Evolutionary conservation across 352 stramenopile species (phyloP).

Genomic region (Pythium apleroticum): DNA sequence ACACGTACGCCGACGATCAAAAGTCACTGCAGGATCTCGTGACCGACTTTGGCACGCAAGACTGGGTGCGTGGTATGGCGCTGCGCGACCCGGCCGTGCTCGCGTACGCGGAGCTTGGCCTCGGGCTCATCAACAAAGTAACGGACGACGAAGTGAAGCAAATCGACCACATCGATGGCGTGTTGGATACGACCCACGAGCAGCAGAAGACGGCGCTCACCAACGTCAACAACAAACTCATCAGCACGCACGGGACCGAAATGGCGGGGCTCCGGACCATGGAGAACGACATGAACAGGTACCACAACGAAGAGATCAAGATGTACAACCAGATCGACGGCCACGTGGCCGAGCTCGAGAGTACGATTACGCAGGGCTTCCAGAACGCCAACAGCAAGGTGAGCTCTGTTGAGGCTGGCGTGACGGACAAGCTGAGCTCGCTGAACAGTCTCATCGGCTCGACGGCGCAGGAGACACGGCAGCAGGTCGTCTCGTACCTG

Average conservation of each 20-base stretch:
- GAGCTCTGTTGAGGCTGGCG: not conserved
- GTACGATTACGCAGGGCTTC: conserved; percentile 5
- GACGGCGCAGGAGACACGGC: conserved; percentile 5
- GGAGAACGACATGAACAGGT: conserved; percentile 13
- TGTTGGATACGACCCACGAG: not conserved
- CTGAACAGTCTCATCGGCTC: conserved; percentile 4
- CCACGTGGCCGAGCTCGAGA: not conserved
- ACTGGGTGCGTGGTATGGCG: conserved; percentile 2
- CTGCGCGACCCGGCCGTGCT: conserved; percentile 4
- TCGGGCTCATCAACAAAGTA: not conserved
- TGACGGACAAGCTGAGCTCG: not conserved
- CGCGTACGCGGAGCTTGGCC: not conserved
- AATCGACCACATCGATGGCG: not conserved
- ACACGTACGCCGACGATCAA: conserved; percentile 3
- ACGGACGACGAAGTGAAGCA: not conserved
- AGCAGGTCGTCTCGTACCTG: not conserved
- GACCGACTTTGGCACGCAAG: conserved; percentile 1
- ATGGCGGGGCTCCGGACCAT: conserved; percentile 7
- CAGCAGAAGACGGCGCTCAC: not conserved
- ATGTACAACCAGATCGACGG: conserved; percentile 8
- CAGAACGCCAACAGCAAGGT: not conserved
- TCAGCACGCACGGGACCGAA: not conserved
- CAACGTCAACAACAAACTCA: conserved; percentile 8
- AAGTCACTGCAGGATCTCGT: not conserved
- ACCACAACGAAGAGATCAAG: conserved; percentile 9